Evolutionary conservation across 306 rosid species (phyloP).

Genomic region (Trifolium subterraneum): DNA sequence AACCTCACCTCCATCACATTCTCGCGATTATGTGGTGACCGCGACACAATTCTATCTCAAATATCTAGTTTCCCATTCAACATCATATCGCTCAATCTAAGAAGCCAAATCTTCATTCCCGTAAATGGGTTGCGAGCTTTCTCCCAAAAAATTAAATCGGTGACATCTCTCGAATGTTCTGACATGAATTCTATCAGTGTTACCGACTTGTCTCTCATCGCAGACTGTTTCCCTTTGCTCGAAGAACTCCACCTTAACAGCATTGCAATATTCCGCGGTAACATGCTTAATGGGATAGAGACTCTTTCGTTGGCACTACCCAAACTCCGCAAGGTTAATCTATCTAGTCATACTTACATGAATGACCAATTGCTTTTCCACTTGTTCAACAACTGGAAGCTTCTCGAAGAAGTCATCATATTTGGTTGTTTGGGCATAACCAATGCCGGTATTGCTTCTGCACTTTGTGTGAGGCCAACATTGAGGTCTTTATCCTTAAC

Average conservation of each 20-base stretch:
- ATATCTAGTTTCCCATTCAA: background rate
- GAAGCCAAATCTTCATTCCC: too few species aligned
- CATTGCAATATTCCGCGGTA: too few species aligned
- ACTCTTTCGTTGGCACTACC: background rate
- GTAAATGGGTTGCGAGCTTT: too few species aligned
- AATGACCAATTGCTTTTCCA: slow-evolving; percentile 45
- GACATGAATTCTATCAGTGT: too few species aligned
- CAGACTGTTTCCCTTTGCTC: too few species aligned
- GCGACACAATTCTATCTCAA: background rate
- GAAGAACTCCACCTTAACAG: too few species aligned
- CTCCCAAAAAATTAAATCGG: too few species aligned
- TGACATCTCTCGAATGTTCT: too few species aligned
- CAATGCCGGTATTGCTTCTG: slow-evolving; percentile 48
- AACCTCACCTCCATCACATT: background rate
- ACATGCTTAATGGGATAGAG: background rate
- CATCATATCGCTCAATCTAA: too few species aligned
- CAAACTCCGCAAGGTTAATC: slow-evolving; percentile 36
- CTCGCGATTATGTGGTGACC: background rate
- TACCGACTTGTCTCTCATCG: too few species aligned
- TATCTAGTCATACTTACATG: slow-evolving; percentile 58
- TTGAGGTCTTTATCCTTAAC: slow-evolving; percentile 16
- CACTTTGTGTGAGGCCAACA: slow-evolving; percentile 40
- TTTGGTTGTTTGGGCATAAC: slow-evolving; percentile 44
- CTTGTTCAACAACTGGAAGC: background rate
- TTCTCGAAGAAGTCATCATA: slow-evolving; percentile 48